Percentiles rank a stretch among this genome's conserved stretches.
These are phyloP conservation scores for Sporothrix euskadiensis DNA, from an alignment of 2,329 filamentous ascomycete species.

Conservation along the genomic window DNA sequence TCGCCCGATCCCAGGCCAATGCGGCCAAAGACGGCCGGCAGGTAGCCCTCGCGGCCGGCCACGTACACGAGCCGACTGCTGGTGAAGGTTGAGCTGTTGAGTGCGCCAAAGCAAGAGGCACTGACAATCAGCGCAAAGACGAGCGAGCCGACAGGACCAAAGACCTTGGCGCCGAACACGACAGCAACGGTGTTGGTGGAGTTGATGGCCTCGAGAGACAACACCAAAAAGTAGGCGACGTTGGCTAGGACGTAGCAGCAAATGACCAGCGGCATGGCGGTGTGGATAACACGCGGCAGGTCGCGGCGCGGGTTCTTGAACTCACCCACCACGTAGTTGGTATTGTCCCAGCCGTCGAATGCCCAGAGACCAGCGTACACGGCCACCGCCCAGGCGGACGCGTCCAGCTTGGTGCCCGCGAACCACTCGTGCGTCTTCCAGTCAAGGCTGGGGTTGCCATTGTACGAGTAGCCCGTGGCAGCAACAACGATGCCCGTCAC, in stretches of 20 bases:
- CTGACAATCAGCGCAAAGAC: slow-evolving; percentile 86
- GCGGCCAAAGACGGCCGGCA: slow-evolving; percentile 78
- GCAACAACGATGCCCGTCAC: slow-evolving; percentile 88
- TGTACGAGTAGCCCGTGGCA: slow-evolving; percentile 74
- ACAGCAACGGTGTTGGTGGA: slow-evolving; percentile 94
- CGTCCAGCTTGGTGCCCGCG: slow-evolving; percentile 74
- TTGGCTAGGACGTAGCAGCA: slow-evolving; percentile 88
- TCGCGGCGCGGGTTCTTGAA: slow-evolving; percentile 90
- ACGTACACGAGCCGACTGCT: slow-evolving; percentile 89
- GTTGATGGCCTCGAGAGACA: slow-evolving; percentile 78
- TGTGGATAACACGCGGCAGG: slow-evolving; percentile 91
- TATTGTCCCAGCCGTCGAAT: slow-evolving; percentile 99
- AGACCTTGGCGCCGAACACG: slow-evolving; percentile 85
- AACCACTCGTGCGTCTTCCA: slow-evolving; percentile 93
- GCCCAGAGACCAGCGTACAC: slow-evolving; percentile 96
- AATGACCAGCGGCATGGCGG: slow-evolving; percentile 93
- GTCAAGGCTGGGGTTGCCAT: slow-evolving; percentile 71
- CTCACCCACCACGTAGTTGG: slow-evolving; percentile 96
- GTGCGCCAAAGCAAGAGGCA: slow-evolving; percentile 87
- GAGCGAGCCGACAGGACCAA: slow-evolving; percentile 78
- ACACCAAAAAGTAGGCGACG: slow-evolving; percentile 88
- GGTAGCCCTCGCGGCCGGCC: slow-evolving; percentile 91
- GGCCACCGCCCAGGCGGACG: slow-evolving; percentile 88
- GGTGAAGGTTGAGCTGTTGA: slow-evolving; percentile 94
- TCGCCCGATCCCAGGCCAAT: slow-evolving; percentile 64